Evolutionary conservation across 331 rosid species (phyloP), one percentile per base, ranked within the genome.

Genomic region (Spiraea crenata): DNA sequence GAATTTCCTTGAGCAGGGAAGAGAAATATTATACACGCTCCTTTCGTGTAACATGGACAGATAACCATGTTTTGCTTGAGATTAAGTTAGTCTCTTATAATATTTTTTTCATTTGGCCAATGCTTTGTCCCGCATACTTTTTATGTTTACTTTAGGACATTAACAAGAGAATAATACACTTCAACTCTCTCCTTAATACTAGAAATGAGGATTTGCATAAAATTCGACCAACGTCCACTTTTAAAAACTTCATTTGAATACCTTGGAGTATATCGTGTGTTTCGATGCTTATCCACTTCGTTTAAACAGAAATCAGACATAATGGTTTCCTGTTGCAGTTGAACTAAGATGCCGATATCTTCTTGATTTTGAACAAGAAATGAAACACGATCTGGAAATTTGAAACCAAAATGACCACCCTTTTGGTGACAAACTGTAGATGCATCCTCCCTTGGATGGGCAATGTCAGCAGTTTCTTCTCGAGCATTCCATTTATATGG

Each of bases 371-470:
- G 96, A 89, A 67, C 73, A 77, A 84, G 80, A 86, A 87, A 85
- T 88, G 37, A 82, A 77, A 80, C 57, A 46, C 46, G 67, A 73
- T 74, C 83, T 87, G 74, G 91, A 65, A 41, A 80, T 72, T 81
- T 54, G 82, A 64, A 76, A 81, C 55, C 86, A 77, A 61, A 82
- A 78, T 60, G 81, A 83, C 64, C 99, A 91, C 73, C 99, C 96
- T 73, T 91, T 93, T 77, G 81, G 85, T 75, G 95, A 59, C 95
- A 81, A 86, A 82, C 78, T 71, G 92, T 93, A 61, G 90, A 83
- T 82, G 96, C 97, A 38, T 91, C 99, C n/a, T 85, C 99, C 61
- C 89, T 93, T 55, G 99, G 99, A 74, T 93, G 99, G 99, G 99
- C 96, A 48, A 91, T 91, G 97, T 86, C 99, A 61, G 95, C 97